phyloP scores from a whole-genome alignment of 2,329 filamentous ascomycete species.

The Xylaria digitata region DNA sequence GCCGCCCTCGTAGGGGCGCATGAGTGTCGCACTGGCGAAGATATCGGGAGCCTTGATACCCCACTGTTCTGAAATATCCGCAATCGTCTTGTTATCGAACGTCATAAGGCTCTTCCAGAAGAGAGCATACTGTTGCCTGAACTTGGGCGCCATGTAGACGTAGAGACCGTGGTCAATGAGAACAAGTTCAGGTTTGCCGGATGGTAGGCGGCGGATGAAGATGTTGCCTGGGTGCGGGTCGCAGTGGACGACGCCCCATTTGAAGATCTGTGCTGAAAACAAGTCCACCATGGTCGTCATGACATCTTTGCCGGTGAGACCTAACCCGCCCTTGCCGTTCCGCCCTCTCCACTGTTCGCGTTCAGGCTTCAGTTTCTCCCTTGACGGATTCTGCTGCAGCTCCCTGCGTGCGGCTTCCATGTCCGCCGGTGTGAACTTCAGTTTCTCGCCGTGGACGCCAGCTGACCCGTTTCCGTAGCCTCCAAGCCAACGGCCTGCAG shows the following conservation, averaged over 20 bases:
- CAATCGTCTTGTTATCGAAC: constrained; percentile 87
- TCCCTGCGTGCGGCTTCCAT: constrained; percentile 58
- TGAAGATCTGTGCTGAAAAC: constrained; percentile 98
- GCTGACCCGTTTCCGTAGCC: constrained; percentile 80
- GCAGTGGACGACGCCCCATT: constrained; percentile 95
- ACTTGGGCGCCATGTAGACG: constrained; percentile 85
- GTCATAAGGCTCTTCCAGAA: constrained; percentile 97
- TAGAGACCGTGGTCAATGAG: constrained; percentile 98
- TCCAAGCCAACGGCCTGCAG: constrained; percentile 82
- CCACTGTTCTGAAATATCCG: constrained; percentile 79
- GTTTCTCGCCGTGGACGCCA: constrained; percentile 75
- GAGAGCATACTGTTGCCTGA: constrained; percentile 84
- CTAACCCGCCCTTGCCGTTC: constrained; percentile 81
- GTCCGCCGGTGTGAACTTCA: constrained; percentile 63
- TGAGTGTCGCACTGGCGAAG: constrained; percentile 88
- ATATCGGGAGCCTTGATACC: constrained; percentile 90
- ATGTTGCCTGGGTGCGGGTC: constrained; percentile 98
- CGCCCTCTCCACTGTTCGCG: constrained; percentile 81
- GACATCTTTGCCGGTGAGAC: constrained; percentile 83
- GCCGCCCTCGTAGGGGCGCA: constrained; percentile 91
- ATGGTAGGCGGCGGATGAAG: constrained; percentile 87
- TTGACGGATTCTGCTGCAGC: constrained; percentile 63
- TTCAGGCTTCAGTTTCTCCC: constrained; percentile 79
- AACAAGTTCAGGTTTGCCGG: constrained; percentile 87
- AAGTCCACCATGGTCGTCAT: constrained; percentile 98